Evolutionary conservation across 1,284 basidiomycete species (phyloP).

Genomic region (Pascua guehoae): DNA sequence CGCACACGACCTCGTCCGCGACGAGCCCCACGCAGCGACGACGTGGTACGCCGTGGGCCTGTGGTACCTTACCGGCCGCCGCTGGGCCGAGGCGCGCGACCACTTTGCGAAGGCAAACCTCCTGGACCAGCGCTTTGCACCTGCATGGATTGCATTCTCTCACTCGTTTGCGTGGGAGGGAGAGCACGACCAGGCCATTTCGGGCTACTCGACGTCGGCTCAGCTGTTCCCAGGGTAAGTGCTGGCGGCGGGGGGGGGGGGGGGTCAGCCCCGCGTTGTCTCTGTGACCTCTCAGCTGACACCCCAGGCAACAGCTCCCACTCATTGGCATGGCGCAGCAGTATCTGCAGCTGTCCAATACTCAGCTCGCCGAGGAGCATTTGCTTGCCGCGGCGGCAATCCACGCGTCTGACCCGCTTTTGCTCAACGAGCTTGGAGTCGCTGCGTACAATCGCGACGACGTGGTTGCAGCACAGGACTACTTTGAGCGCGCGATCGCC

Average conservation of each 20-base stretch:
- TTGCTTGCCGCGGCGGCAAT: constrained; percentile 73
- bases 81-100: constrained; percentile 83
- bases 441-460: constrained; percentile 81
- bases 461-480: constrained; percentile 63
- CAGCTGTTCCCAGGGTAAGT: constrained; percentile 86
- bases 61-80: constrained; percentile 84
- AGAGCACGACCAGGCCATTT: constrained; percentile 97
- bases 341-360: constrained; percentile 74
- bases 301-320: constrained; percentile 63
- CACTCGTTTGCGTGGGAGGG: constrained; percentile 96
- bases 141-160: constrained; percentile 96
- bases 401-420: constrained; percentile 79
- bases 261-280: no score
- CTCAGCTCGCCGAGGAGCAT: constrained; percentile 77
- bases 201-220: constrained; percentile 93
- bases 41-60: constrained; percentile 99
- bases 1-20: constrained; percentile 90
- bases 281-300: not conserved
- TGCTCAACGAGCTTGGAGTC: constrained; percentile 89
- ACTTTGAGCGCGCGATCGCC: constrained; percentile 69
- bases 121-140: constrained; percentile 94
- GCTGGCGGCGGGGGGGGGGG: not conserved
- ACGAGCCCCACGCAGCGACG: constrained; percentile 83
- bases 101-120: constrained; percentile 95
- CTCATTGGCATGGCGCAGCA: constrained; percentile 93